Base-by-base conservation (phyloP, 805 yeast genomes). In the Candida stauntonica region DNA sequence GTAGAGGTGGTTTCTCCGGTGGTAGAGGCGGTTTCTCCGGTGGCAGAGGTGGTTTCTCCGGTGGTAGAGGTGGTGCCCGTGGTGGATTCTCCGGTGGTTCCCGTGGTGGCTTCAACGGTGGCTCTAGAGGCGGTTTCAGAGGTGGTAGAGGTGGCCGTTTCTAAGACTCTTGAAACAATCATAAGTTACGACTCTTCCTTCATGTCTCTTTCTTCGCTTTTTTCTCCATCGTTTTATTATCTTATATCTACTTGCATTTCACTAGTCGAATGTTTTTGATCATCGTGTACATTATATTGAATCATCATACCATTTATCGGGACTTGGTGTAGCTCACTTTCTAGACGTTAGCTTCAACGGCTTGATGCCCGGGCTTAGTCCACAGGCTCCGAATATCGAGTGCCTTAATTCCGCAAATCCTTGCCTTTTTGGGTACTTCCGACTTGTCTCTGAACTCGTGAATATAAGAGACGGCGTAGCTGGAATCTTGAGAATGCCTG, bases 341-440 rank as follows among this genome's bases (percentile, higher is more conserved):
- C 12, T 29, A 9, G 31, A 14, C 12, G 32, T 29, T 17, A 47
- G 42, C 27, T 46, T 48, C 6, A 52, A 26, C 5, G 61, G 57
- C 19, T 44, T 54, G 11, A 46, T 44, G 8, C 53, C 50, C 14
- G 54, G 48, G 12, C 43, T 41, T 16, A 66, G 52, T 1, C 77
- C 80, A 55, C 84, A 77, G 19, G 75, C 63, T 45, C 77, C 72
- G 17, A 79, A 52, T 1, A 81, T 70, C 2, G 73, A 63, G 17
- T 55, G 53, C 36, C 86, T 60, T 11, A 82, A 51, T 29, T 72
- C 76, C 35, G 67, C 68, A 23, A 77, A 64, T 2, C 89, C 91
- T 35, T 67, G 64, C 42, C 81, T 62, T 31, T 58, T 61, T 0
- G 50, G 46, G 15, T 51, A 46, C 13, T 58, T 52, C 36, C 60